A percentile compares a stretch with the other conserved stretches of the same genome.
phyloP scores from a whole-genome alignment of 495 filamentous ascomycete species.

The Clohesyomyces aquaticus region DNA sequence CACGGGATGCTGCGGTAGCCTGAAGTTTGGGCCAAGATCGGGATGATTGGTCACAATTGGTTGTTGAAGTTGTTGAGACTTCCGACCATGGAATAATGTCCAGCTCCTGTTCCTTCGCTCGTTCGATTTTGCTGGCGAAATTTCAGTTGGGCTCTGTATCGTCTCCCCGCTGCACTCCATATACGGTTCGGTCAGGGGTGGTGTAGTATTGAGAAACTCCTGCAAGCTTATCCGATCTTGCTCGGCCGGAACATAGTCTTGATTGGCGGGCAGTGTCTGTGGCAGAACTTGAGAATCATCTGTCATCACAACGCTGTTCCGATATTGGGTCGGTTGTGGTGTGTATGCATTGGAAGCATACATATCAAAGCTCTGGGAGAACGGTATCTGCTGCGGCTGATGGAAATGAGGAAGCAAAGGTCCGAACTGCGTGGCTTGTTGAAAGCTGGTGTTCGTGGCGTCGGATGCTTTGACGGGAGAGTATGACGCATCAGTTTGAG shows the following conservation, averaged over 20 bases:
- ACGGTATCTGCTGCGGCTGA: too few relatives aligned
- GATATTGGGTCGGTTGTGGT: neutral
- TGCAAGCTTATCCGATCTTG: constrained; percentile 1
- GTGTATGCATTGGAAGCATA: neutral
- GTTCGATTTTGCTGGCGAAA: neutral
- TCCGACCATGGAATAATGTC: neutral
- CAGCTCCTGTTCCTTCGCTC: neutral
- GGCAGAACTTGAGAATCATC: neutral
- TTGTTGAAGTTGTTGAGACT: constrained; percentile 1
- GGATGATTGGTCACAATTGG: constrained; percentile 1
- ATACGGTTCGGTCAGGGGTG: neutral
- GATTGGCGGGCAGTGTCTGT: neutral
- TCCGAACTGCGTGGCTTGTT: neutral
- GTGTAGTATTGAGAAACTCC: constrained; percentile 11
- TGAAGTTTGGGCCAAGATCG: neutral
- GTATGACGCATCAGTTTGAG: neutral
- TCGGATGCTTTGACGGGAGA: neutral
- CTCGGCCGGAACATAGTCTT: neutral
- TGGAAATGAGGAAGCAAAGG: neutral
- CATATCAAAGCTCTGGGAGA: too few relatives aligned
- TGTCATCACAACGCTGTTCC: constrained; percentile 8
- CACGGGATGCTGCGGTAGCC: neutral
- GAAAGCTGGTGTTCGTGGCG: neutral
- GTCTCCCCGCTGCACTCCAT: too few relatives aligned
- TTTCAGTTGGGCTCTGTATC: neutral